phyloP scores from a whole-genome alignment of 1,139 yeast species.

The Zygosaccharomyces pseudobailii region DNA sequence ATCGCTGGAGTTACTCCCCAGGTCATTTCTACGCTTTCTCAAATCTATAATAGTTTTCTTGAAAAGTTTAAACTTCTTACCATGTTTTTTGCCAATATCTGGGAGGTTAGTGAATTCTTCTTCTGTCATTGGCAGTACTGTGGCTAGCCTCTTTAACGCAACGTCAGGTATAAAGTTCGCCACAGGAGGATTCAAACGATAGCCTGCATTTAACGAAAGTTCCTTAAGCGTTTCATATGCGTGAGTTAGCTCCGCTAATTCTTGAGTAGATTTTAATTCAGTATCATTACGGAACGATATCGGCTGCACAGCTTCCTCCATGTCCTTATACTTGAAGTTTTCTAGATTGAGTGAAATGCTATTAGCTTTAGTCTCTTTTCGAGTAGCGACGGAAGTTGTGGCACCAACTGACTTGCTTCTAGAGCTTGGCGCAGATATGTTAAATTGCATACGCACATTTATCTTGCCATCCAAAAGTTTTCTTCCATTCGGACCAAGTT shows the following conservation, averaged over 20 bases:
- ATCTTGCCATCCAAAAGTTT: slow-evolving; percentile 43
- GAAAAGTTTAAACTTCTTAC: slow-evolving; percentile 45
- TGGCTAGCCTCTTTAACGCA: slow-evolving; percentile 52
- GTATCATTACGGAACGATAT: slow-evolving; percentile 18
- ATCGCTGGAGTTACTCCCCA: slow-evolving; percentile 1
- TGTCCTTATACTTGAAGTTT: slow-evolving; percentile 7
- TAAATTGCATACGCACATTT: slow-evolving; percentile 46
- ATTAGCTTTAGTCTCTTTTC: slow-evolving; percentile 1
- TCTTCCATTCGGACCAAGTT: slow-evolving; percentile 50
- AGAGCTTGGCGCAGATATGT: slow-evolving; percentile 19
- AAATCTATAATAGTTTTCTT: slow-evolving; percentile 42
- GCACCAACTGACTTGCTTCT: slow-evolving; percentile 18
- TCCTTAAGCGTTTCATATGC: slow-evolving; percentile 42
- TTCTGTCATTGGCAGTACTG: slow-evolving; percentile 49
- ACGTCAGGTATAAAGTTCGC: slow-evolving; percentile 46
- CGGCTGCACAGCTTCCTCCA: slow-evolving; percentile 12
- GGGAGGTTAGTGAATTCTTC: slow-evolving; percentile 45
- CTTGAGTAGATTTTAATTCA: slow-evolving; percentile 30
- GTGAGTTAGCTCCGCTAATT: slow-evolving; percentile 23
- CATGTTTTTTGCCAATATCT: slow-evolving; percentile 41
- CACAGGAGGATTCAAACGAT: slow-evolving; percentile 34
- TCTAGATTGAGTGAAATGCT: slow-evolving; percentile 3
- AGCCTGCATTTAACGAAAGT: slow-evolving; percentile 43
- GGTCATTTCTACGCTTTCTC: slow-evolving; percentile 28
- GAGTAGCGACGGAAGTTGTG: not conserved